Evolutionary conservation across 306 rosid species (phyloP), one percentile per base, ranked within the genome.

Genomic region (Ceratonia siliqua): DNA sequence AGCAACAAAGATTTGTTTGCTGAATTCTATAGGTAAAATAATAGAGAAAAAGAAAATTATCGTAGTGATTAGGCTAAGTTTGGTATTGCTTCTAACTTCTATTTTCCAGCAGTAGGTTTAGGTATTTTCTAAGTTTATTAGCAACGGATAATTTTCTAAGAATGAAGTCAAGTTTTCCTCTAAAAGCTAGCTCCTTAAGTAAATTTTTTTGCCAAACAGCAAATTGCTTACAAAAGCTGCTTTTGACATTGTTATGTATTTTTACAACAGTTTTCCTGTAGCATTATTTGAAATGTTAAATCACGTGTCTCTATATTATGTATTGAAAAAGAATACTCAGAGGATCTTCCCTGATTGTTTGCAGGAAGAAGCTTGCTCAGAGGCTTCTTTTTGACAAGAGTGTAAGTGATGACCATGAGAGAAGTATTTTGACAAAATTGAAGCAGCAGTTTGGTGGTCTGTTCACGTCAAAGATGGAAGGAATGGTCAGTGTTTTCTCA

Each of bases 381-480:
- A 87, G 92, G 66, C 88, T 93, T 55, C 93, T 91, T 79, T 92
- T 91, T 82, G 93, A 89, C 75, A 85, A 87, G 77, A 89, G 93
- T 83, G 97, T 93, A n/a, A 89, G 84, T 12, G 91, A 87, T 73
- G 96, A 93, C 66, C 97, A 89, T 24, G 97, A 89, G 83, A 87
- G 86, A 53, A 86, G 92, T 66, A 87, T 93, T 54, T 79, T 93
- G 62, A 88, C 92, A 6, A 88, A 88, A 78, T 81, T 92, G 68
- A 92, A 92, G 85, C 96, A 88, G 81, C 96, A 89, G 82, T 90
- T 91, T 46, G 96, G 98, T 78, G 91, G 87, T 11, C 91, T 87
- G 80, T 90, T 92, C 78, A 92, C 96, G 39, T 92, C 92, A 13
- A 92, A 92, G 86, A 90, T 92, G 96, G 98, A 92, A 82, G 96